phyloP scores from a whole-genome alignment of 177 flowering plant species.

The Vitis hybrid region DNA sequence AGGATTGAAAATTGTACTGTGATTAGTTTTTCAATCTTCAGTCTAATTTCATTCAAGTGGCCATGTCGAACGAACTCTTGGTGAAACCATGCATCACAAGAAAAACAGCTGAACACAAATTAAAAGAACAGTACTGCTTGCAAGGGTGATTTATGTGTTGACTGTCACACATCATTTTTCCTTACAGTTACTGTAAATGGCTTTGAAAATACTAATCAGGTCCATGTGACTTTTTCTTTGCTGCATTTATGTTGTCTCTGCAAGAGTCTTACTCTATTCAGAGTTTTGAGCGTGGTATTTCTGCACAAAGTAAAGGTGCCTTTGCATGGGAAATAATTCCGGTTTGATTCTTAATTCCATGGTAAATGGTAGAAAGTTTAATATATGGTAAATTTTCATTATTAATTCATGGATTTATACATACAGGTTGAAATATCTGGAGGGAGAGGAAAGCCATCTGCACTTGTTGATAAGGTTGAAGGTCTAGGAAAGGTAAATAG shows the following conservation, averaged over 20 bases:
- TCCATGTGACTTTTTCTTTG: not conserved
- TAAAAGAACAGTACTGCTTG: too few species aligned
- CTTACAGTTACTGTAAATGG: not conserved
- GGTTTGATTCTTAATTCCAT: constrained; percentile 35
- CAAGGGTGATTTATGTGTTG: too few species aligned
- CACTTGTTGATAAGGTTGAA: constrained; percentile 74
- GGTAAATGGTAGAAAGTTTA: not conserved
- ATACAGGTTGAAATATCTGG: constrained; percentile 78
- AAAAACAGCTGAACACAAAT: too few species aligned
- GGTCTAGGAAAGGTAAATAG: constrained; percentile 67
- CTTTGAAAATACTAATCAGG: not conserved
- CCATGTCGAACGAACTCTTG: too few species aligned
- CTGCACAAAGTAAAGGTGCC: constrained; percentile 67
- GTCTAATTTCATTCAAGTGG: too few species aligned
- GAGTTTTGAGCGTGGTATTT: constrained; percentile 89
- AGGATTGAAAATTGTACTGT: too few species aligned
- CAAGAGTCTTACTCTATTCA: constrained; percentile 84
- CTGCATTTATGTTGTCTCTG: constrained; percentile 1
- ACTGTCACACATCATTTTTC: not conserved
- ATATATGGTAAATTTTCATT: not conserved
- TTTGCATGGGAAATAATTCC: constrained; percentile 95
- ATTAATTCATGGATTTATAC: not conserved
- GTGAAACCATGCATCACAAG: too few species aligned
- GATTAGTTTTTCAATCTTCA: too few species aligned
- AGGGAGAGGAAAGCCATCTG: constrained; percentile 69